These are phyloP conservation scores for Vitis hybrid DNA, from an alignment of 177 flowering plant species.

Conservation along the genomic window DNA sequence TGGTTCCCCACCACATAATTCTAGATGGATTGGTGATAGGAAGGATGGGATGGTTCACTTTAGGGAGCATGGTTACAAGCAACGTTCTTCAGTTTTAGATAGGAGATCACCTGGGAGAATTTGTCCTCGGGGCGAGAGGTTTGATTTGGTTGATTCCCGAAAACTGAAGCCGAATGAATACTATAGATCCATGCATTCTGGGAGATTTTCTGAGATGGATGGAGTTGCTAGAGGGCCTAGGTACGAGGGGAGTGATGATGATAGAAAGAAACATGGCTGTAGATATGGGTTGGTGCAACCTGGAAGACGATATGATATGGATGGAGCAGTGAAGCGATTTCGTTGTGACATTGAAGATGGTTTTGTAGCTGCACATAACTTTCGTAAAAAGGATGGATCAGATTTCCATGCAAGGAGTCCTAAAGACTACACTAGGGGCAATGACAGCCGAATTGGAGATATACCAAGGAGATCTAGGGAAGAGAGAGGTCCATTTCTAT, in stretches of 20 bases:
- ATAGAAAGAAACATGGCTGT: constrained; percentile 31
- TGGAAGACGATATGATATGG: constrained; percentile 21
- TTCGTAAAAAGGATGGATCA: constrained; percentile 21
- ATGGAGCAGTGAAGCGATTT: constrained; percentile 26
- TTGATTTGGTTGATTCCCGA: constrained; percentile 28
- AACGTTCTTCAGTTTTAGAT: constrained; percentile 20
- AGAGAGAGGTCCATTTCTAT: constrained; percentile 18
- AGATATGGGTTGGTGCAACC: constrained; percentile 34
- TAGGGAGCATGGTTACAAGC: constrained; percentile 34
- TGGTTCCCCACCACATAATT: constrained; percentile 28
- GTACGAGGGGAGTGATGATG: constrained; percentile 35
- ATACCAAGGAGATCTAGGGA: constrained; percentile 27
- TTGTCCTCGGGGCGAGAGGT: constrained; percentile 25
- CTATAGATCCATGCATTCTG: constrained; percentile 34
- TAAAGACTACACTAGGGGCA: constrained; percentile 21
- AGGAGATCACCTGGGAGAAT: constrained; percentile 42
- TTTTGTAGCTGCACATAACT: constrained; percentile 12
- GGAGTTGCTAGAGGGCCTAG: constrained; percentile 28
- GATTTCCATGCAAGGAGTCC: constrained; percentile 29
- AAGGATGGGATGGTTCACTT: constrained; percentile 18
- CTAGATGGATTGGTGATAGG: constrained; percentile 40
- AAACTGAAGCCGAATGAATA: constrained; percentile 38
- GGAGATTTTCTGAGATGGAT: constrained; percentile 33
- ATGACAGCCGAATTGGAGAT: constrained; percentile 26
- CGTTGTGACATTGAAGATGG: constrained; percentile 25